These are phyloP conservation scores for Trichosporon coremiiforme DNA, from an alignment of 1,284 basidiomycete genomes.

Conservation along the genomic window DNA sequence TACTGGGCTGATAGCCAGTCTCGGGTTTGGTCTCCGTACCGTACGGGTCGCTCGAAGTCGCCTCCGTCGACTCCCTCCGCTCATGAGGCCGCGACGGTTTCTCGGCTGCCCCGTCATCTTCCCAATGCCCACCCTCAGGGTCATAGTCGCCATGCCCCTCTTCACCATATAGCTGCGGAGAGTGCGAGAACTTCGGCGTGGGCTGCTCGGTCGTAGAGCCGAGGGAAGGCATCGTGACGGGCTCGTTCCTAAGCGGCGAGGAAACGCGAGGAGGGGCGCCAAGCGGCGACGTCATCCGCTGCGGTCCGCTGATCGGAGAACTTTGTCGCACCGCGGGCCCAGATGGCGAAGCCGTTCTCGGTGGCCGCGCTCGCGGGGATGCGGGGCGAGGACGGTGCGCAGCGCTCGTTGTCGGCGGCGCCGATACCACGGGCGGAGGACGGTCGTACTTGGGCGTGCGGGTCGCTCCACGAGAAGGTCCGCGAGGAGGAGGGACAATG, in stretches of 20 bases:
- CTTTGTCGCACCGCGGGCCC: not conserved
- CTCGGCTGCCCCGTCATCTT: not conserved
- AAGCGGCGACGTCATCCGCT: not conserved
- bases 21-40: not conserved
- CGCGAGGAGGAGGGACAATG: not conserved
- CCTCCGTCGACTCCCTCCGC: conserved; percentile 4
- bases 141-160: conserved; percentile 20
- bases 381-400: not conserved
- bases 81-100: not conserved
- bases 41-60: not conserved
- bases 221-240: conserved; percentile 6
- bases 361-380: conserved; percentile 10
- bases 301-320: conserved; percentile 9
- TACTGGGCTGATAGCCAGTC: not conserved
- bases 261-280: conserved; percentile 29
- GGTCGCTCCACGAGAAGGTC: conserved; percentile 13
- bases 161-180: conserved; percentile 21
- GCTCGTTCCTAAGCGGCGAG: conserved; percentile 31
- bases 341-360: conserved; percentile 1
- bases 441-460: conserved; percentile 10
- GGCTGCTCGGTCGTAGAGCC: not conserved
- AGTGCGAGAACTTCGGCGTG: not conserved
- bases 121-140: conserved; percentile 26
- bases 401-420: not conserved
- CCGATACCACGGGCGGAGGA: conserved; percentile 7